Evolutionary conservation across 1,284 basidiomycete genomes (phyloP).

Genomic region (Hymenochaete sp.): DNA sequence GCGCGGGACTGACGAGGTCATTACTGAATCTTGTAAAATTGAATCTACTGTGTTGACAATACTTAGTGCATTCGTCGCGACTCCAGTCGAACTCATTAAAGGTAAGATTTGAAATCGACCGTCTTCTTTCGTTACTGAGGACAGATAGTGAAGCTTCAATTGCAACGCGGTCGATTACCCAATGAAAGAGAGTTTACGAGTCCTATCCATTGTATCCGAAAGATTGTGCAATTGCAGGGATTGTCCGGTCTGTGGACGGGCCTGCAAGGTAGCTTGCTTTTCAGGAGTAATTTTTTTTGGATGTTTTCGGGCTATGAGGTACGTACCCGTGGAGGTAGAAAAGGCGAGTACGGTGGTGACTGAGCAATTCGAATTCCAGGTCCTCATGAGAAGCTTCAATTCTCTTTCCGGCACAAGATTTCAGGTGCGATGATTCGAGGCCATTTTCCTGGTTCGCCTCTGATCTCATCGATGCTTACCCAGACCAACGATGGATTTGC

Average conservation of each 20-base stretch:
- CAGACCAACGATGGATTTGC: constrained; percentile 55
- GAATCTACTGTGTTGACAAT: neutral
- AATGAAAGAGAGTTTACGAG: constrained; percentile 55
- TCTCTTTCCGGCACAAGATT: constrained; percentile 42
- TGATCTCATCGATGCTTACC: constrained; percentile 3
- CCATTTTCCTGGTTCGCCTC: neutral
- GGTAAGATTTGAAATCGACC: constrained; percentile 29
- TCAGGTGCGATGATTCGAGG: constrained; percentile 41
- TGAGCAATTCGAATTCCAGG: too few relatives aligned
- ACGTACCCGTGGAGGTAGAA: too few relatives aligned
- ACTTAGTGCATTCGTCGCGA: constrained; percentile 52
- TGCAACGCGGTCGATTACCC: constrained; percentile 53
- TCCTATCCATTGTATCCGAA: constrained; percentile 50
- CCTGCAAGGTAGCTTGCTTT: constrained; percentile 53
- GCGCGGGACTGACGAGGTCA: constrained; percentile 69
- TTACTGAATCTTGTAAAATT: neutral
- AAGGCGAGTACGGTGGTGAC: too few relatives aligned
- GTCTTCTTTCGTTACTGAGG: neutral
- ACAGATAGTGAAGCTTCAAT: constrained; percentile 59
- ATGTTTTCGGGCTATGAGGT: constrained; percentile 63
- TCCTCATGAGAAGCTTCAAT: constrained; percentile 50
- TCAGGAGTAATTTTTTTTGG: constrained; percentile 59
- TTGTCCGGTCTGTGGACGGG: constrained; percentile 55
- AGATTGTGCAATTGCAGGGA: constrained; percentile 49
- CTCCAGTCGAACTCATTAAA: constrained; percentile 68